Evolutionary conservation across 2,329 filamentous ascomycete species (phyloP), one percentile per base, ranked within the genome.

Genomic region (Penicillium oxalicum): DNA sequence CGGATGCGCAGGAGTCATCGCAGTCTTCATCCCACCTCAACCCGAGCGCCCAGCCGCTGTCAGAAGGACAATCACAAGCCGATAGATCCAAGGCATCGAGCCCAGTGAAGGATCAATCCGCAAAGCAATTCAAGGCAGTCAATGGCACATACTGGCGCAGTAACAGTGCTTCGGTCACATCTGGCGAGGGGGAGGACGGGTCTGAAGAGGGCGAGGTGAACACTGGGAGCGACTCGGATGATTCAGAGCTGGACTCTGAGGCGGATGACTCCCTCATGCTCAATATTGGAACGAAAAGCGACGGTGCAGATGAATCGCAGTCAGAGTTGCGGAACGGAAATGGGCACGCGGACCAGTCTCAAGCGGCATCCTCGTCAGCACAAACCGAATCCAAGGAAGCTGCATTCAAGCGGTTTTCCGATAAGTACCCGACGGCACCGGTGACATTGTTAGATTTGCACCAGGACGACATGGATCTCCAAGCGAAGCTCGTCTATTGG

Each of bases 261-360:
- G 70, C 65, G 2, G 70, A 70, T 44, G 65, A 71, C 45, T 70
- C 68, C 0, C 73, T 74, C 45, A 49, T 74, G 58, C 52, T 74
- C 48, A 74, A 74, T 44, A 58, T 74, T 42, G 65, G 67, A 28
- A 47, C 55, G 6, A 51, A 59, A 27, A 50, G 48, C 12, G 44
- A 45, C 32, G 47, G 35, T 11, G 45, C 48, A 13, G 50, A 59
- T 51, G 60, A 59, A 29, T 58, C 62, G 32, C 54, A 60, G n/a
- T 59, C 62, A 6, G 61, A 61, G 38, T 36, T 49, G 35, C 24
- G 4, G 8, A 32, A 32, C 11, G 29, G 29, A n/a, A 36, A 50
- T 18, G 50, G 49, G 24, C 38, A 44, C 40, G 40, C 34, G 6
- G 45, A 52, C 9, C 35, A 24, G 13, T 12, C 49, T 25, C 36